Evolutionary conservation across 768 basidiomycete genomes (phyloP).

Genomic region (Pholiota molesta): DNA sequence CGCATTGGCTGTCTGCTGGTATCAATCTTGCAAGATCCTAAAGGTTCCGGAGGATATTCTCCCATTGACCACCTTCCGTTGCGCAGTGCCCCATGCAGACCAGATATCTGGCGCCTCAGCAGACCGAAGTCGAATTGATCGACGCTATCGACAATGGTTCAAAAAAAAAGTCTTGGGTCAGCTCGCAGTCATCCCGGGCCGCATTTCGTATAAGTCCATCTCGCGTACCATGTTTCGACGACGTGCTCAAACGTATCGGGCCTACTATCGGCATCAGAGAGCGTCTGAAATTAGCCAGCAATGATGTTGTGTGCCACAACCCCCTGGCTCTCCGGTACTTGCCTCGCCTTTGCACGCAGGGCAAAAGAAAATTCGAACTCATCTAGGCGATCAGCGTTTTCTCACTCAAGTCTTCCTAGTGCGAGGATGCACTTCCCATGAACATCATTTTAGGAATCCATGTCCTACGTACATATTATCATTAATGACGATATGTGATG

Average conservation of each 20-base stretch:
- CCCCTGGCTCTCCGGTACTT: neutral
- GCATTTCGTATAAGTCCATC: neutral
- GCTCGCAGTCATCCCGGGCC: neutral
- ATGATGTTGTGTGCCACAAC: neutral
- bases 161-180: neutral
- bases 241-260: too few species aligned
- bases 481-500: neutral
- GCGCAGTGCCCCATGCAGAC: neutral
- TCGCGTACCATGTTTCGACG: neutral
- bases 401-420: neutral
- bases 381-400: neutral
- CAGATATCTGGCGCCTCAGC: neutral
- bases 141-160: too few species aligned
- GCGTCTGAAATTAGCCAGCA: neutral
- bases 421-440: neutral
- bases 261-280: neutral
- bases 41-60: neutral
- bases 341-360: neutral
- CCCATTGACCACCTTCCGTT: neutral
- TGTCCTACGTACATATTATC: neutral
- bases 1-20: neutral
- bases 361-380: too few species aligned
- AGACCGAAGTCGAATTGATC: too few species aligned
- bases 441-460: neutral
- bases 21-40: neutral